Evolutionary conservation across 805 yeast species (phyloP), one percentile per base, ranked within the genome.

Genomic region (Saccharomycopsis amapae): DNA sequence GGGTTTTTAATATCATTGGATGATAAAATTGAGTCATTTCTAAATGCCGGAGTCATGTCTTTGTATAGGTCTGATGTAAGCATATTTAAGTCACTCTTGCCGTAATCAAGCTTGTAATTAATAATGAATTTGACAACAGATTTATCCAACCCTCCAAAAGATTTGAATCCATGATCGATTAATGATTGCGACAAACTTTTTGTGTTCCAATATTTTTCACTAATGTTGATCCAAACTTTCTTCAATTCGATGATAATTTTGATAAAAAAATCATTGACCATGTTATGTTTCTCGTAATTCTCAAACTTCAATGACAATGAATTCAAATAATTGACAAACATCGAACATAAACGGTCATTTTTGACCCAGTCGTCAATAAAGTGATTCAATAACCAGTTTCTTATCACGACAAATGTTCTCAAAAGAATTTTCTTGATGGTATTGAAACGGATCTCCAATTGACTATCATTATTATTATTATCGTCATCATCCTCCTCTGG

Each of bases 321-420:
- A 58, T 75, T 71, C 33, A 78, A 53, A 13, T 69, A 67, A 12
- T 61, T 51, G 2, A 70, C 61, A 46, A 78, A 71, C 20, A 61
- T 54, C 19, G 55, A 52, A 45, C 88, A 65, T 28, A 82, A 62
- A 44, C 71, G 67, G 18, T 64, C 55, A 40, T 75, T 69, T 13
- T 73, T 62, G 22, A 81, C 66, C 59, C 89, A 93, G 62, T 93
- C 97, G 58, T 85, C 90, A 35, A 78, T 72, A 56, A 87, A 93
- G 61, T 85, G 89, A 62, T 89, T 90, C 49, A 85, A 63, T 17
- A 90, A 61, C 95, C 97, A 90, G 65, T 86, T 95, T 57, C 97
- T 75, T 36, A 93, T 55, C 24, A 84, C 79, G 23, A 86, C 96
- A 66, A 89, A 90, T 0, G 95, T 81, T 56, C 97, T 71, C 31